Evolutionary conservation across 2,329 filamentous ascomycete species (phyloP), one percentile per base, ranked within the genome.

Genomic region (Arthroderma sp.): DNA sequence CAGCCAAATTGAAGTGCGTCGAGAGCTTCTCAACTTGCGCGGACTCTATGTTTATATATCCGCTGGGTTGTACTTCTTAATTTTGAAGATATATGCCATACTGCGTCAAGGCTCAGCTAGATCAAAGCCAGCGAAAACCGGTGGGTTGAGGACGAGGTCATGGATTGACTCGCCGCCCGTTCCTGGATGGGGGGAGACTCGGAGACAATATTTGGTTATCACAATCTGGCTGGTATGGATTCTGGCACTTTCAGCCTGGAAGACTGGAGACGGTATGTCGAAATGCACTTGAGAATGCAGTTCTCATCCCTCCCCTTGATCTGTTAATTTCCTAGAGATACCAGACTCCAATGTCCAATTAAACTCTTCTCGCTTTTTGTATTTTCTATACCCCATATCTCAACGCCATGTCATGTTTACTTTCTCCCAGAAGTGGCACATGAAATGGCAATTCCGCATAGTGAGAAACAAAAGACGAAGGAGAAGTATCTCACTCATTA

Each of bases 31-130:
- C n/a, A 70, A 77, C 53, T 61, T 61, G 41, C 74, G 77, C 43
- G 75, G 73, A 5, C 58, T 65, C n/a, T 60, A 73, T 33, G 76
- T 75, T 10, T 75, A 79, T 56, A 59, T 68, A 49, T 77, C 75
- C 1, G 64, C 71, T 4, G 47, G 78, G 6, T 49, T 70, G 3
- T 59, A 71, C 9, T 54, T 68, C 28, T 52, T 75, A 9, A 50
- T 64, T 3, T 47, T 67, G 2, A 66, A 55, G n/a, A 28, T 58
- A 5, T 63, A 60, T 46, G 15, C 15, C 3, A 22, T 22, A 22
- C 15, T 22, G 15, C 15, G 15, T 52, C 55, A 31, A 46, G 40
- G 34, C 52, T 44, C 32, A 34, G 8, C 32, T 11, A 34, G 11
- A 34, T 11, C 8, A 34, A 9, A 34, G 15, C 15, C 15, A 22